Conservation (phyloP, 2,329 filamentous ascomycete genomes). For the Cryphonectria radicalis region DNA sequence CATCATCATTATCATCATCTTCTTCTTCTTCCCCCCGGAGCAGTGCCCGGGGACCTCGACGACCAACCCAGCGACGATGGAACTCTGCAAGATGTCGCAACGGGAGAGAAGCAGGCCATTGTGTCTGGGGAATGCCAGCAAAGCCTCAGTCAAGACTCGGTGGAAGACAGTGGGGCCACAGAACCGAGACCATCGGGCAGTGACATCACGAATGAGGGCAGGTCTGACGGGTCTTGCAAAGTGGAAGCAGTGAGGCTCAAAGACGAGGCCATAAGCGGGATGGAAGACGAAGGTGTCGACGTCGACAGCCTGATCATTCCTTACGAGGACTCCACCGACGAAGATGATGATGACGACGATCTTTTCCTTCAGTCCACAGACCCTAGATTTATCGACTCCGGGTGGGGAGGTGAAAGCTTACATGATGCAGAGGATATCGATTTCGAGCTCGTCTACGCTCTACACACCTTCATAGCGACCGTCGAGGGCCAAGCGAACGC, state of each 20-base stretch:
- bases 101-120: neutral
- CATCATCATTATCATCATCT: constrained; percentile 54
- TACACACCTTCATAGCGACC: constrained; percentile 96
- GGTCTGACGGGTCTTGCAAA: constrained; percentile 11
- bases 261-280: constrained; percentile 29
- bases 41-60: constrained; percentile 43
- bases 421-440: constrained; percentile 96
- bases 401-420: constrained; percentile 84
- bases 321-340: constrained; percentile 50
- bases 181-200: constrained; percentile 17
- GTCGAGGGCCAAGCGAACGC: constrained; percentile 98
- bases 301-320: constrained; percentile 46
- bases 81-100: neutral
- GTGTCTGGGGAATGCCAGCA: neutral
- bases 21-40: constrained; percentile 53
- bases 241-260: constrained; percentile 27
- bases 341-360: constrained; percentile 65
- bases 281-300: constrained; percentile 33
- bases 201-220: constrained; percentile 16
- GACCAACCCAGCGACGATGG: constrained; percentile 35
- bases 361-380: constrained; percentile 57
- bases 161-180: neutral
- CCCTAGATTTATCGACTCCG: constrained; percentile 69
- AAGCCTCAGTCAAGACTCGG: neutral
- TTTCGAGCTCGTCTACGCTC: constrained; percentile 98